These are phyloP conservation scores for Leccinum longicurvipes DNA, from an alignment of 768 basidiomycete species.

Conservation along the genomic window DNA sequence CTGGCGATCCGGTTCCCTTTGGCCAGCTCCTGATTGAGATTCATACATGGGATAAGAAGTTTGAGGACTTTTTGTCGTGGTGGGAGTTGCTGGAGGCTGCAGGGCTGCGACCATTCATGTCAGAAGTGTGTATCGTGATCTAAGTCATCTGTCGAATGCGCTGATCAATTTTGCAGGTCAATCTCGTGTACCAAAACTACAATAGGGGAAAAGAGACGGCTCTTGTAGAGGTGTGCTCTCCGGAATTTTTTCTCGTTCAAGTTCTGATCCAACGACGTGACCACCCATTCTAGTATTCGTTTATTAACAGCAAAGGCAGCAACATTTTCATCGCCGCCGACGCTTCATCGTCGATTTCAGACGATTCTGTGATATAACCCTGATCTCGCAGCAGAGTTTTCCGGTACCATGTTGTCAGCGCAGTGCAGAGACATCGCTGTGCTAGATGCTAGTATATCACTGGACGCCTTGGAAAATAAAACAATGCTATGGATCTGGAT, in stretches of 20 bases:
- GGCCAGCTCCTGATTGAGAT: slow-evolving; percentile 49
- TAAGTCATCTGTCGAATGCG: background rate
- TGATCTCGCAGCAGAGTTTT: background rate
- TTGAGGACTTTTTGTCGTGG: slow-evolving; percentile 39
- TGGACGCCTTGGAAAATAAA: background rate
- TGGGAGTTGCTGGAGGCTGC: slow-evolving; percentile 46
- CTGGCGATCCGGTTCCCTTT: slow-evolving; percentile 40
- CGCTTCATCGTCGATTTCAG: slow-evolving; percentile 1
- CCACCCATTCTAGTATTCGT: slow-evolving; percentile 42
- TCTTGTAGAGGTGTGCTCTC: slow-evolving; percentile 44
- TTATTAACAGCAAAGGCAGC: slow-evolving; percentile 49
- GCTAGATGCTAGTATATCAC: background rate
- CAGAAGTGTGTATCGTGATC: slow-evolving; percentile 30
- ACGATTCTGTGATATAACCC: slow-evolving; percentile 14
- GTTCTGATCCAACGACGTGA: background rate
- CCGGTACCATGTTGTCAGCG: slow-evolving; percentile 1
- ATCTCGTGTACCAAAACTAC: slow-evolving; percentile 58
- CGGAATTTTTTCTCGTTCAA: background rate
- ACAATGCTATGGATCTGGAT: slow-evolving; percentile 21
- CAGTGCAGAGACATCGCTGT: background rate
- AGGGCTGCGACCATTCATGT: slow-evolving; percentile 47
- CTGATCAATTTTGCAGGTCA: slow-evolving; percentile 39
- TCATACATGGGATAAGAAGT: slow-evolving; percentile 37
- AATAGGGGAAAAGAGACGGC: slow-evolving; percentile 44
- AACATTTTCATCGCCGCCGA: slow-evolving; percentile 43